Conservation (phyloP, 2,329 filamentous ascomycete genomes). For the Diaporthe velutina region DNA sequence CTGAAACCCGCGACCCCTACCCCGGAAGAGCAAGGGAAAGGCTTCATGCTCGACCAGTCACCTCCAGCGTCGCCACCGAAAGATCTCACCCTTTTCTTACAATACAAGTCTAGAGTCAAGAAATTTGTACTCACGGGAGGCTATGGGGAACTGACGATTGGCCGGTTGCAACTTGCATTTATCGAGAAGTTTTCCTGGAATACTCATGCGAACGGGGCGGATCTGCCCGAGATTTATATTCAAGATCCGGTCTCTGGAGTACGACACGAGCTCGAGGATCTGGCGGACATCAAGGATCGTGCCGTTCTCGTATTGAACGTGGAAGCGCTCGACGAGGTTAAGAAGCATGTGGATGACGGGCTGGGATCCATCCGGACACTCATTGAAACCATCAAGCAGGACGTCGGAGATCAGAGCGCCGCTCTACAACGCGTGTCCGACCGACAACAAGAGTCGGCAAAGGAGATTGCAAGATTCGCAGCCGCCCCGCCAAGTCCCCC, state of each 20-base stretch:
- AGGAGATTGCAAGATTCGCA: constrained; percentile 80
- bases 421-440: constrained; percentile 90
- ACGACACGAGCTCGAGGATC: constrained; percentile 95
- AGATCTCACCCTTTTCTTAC: constrained; percentile 92
- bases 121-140: constrained; percentile 93
- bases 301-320: constrained; percentile 96
- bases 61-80: constrained; percentile 79
- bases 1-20: constrained; percentile 46
- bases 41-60: constrained; percentile 72
- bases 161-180: constrained; percentile 91
- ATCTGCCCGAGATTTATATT: constrained; percentile 97
- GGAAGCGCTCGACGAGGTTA: constrained; percentile 94
- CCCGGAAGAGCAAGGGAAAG: constrained; percentile 63
- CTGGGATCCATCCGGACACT: constrained; percentile 83
- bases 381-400: constrained; percentile 87
- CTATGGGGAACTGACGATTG: constrained; percentile 85
- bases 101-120: constrained; percentile 97
- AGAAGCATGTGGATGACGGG: constrained; percentile 94
- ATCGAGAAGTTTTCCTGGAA: constrained; percentile 99
- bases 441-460: constrained; percentile 88
- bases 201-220: constrained; percentile 91
- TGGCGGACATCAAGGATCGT: constrained; percentile 92
- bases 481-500: constrained; percentile 58
- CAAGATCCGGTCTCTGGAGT: constrained; percentile 96
- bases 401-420: constrained; percentile 84